Percentiles rank a stretch among this genome's conserved stretches.
Evolutionary conservation across 2,329 filamentous ascomycete species (phyloP).

Genomic region (Monilinia laxa): DNA sequence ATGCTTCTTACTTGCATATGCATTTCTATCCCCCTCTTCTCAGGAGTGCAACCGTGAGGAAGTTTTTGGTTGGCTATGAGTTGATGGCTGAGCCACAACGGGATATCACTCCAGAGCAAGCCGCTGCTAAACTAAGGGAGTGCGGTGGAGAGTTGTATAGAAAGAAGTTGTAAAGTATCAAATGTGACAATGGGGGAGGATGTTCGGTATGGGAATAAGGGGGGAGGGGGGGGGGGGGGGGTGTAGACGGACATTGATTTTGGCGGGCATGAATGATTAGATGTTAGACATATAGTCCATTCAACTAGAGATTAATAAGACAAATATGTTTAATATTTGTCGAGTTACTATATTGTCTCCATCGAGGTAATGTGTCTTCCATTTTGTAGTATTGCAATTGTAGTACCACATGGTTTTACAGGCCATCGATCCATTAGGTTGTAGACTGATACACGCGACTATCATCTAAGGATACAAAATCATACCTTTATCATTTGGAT

Average conservation of each 20-base stretch:
- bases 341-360: too few relatives aligned
- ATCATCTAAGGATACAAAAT: neutral
- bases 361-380: too few relatives aligned
- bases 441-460: neutral
- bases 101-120: slow-evolving; percentile 97
- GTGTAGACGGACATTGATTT: neutral
- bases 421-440: too few relatives aligned
- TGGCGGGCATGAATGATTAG: too few relatives aligned
- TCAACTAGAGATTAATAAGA: too few relatives aligned
- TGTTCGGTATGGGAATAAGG: neutral
- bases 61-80: slow-evolving; percentile 96
- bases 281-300: too few relatives aligned
- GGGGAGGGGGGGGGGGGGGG: too few relatives aligned
- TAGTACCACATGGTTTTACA: too few relatives aligned
- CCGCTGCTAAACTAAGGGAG: slow-evolving; percentile 69
- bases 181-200: neutral
- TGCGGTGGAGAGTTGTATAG: slow-evolving; percentile 85
- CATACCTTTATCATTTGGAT: too few relatives aligned
- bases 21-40: slow-evolving; percentile 96
- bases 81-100: slow-evolving; percentile 96
- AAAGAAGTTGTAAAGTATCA: slow-evolving; percentile 44
- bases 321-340: too few relatives aligned
- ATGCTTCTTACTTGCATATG: slow-evolving; percentile 89
- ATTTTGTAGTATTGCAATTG: too few relatives aligned
- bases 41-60: slow-evolving; percentile 87